These are phyloP conservation scores for Prunus mira DNA, from an alignment of 306 rosid genomes.

Conservation along the genomic window DNA sequence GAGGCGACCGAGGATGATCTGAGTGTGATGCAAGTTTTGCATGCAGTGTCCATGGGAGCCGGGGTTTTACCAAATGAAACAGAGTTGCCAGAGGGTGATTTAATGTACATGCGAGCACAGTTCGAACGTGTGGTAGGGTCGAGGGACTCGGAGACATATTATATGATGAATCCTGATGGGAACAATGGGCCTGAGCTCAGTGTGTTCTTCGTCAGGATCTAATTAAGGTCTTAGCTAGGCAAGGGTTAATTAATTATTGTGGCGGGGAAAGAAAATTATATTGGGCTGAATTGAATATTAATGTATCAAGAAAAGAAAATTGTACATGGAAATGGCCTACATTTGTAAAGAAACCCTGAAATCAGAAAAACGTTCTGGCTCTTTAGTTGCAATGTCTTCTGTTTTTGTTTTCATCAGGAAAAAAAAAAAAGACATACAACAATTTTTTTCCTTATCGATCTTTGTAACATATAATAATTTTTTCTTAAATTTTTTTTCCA, in stretches of 20 bases:
- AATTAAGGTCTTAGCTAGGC: background rate
- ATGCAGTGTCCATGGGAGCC: conserved; percentile 63
- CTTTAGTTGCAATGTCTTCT: background rate
- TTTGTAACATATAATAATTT: too few relatives aligned
- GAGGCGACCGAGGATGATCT: conserved; percentile 69
- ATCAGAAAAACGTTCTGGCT: background rate
- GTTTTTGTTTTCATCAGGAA: background rate
- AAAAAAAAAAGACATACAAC: background rate
- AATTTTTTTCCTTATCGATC: background rate
- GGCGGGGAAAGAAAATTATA: background rate
- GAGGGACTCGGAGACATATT: conserved; percentile 75
- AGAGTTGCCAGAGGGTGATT: conserved; percentile 44
- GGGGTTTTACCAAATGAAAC: conserved; percentile 61
- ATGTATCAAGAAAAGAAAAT: background rate
- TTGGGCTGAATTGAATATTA: background rate
- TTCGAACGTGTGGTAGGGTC: conserved; percentile 81
- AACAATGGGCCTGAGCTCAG: conserved; percentile 65
- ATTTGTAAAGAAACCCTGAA: background rate
- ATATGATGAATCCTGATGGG: conserved; percentile 80
- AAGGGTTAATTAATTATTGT: background rate
- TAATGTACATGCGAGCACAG: conserved; percentile 67
- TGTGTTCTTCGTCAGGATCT: conserved; percentile 69
- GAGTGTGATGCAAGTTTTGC: conserved; percentile 64
- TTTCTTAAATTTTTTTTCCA: background rate
- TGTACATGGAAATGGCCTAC: background rate